These are phyloP conservation scores for Byssoonygena ceratinophila DNA, from an alignment of 2,329 filamentous ascomycete species.

Conservation along the genomic window DNA sequence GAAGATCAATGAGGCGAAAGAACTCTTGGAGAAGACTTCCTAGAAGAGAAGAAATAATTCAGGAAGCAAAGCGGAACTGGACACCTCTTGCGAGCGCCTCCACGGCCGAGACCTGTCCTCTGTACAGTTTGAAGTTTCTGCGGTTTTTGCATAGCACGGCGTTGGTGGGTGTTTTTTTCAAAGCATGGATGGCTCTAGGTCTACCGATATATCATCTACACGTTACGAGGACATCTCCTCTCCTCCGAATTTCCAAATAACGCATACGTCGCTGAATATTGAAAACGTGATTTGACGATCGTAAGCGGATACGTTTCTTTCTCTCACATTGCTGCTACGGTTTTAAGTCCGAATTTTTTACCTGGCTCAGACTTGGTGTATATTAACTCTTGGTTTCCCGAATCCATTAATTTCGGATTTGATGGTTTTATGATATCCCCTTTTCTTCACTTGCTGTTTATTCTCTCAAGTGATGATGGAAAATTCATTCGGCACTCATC, in stretches of 20 bases:
- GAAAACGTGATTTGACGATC: neutral
- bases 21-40: constrained; percentile 68
- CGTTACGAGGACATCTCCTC: constrained; percentile 1
- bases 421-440: neutral
- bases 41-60: neutral
- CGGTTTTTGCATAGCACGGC: constrained; percentile 11
- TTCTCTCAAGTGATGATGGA: too few relatives aligned
- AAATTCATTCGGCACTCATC: too few relatives aligned
- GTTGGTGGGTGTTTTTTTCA: constrained; percentile 4
- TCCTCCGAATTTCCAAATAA: neutral
- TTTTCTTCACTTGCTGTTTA: too few relatives aligned
- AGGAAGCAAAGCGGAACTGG: neutral
- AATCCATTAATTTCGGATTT: neutral
- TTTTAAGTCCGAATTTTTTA: neutral
- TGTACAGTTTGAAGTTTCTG: neutral
- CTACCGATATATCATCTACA: neutral
- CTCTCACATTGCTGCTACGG: neutral
- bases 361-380: neutral
- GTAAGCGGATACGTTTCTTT: neutral
- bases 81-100: neutral
- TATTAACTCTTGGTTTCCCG: neutral
- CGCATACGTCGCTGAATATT: neutral
- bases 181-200: neutral
- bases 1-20: constrained; percentile 98
- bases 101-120: too few relatives aligned